Base-by-base conservation (phyloP, 495 filamentous ascomycete genomes). In the Cercophora sp. region DNA sequence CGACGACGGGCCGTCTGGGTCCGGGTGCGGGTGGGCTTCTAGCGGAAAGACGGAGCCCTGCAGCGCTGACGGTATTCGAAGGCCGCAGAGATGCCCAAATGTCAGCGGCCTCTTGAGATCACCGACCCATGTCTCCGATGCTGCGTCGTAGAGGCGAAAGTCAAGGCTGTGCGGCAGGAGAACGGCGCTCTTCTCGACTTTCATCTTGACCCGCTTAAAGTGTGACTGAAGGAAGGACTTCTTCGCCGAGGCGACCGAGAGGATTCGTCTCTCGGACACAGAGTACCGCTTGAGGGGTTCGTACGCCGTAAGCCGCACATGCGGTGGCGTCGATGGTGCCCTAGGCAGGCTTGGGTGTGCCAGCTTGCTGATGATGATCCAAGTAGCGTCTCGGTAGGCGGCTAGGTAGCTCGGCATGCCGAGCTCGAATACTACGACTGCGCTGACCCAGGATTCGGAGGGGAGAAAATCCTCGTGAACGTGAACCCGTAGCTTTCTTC, bases 1-100 rank as follows among this genome's bases (percentile, higher is more conserved):
- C 32, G 74, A 81, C 5, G 76, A 75, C 22, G 70, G 78, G 9
- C 72, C 73, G 18, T 72, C 57, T 44, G 40, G 40, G 22, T 44
- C 40, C 5, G 5, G 40, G 19, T 44, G 40, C 13, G 18, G 18
- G 35, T 16, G 15, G 35, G 6, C 35, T 5, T 8, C 8, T 18
- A 39, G 35, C 8, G 35, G 35, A 18, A 39, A 39, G 35, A 39
- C n/a, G n/a, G n/a, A n/a, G n/a, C n/a, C n/a, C n/a, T n/a, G n/a
- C n/a, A 39, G 22, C 16, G 18, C 40, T 4, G 13, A 8, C 5
- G 40, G 40, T 10, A 44, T 19, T 5, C 8, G 40, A 24, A 44
- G 16, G 13, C 40, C 40, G 40, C 40, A 44, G 8, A 44, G 40
- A 44, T 44, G 40, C 8, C 15, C 4, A 8, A 44, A 24, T 6